Percentiles rank a stretch among this genome's conserved stretches.
phyloP scores from a whole-genome alignment of 2,329 filamentous ascomycete species.

The Lasiodiplodia gonubiensis region DNA sequence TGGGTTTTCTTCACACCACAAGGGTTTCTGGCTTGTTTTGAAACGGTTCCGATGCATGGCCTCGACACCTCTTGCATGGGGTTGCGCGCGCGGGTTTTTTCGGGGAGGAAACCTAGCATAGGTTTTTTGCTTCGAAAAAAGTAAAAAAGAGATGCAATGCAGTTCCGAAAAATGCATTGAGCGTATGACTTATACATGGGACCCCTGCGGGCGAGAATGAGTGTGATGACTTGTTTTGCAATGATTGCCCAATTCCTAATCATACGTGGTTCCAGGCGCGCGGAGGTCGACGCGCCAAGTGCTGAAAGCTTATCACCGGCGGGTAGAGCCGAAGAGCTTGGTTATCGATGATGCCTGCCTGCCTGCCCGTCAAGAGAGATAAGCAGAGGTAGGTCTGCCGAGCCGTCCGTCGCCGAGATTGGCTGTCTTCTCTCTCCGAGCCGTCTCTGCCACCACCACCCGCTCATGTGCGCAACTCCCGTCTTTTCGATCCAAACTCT shows the following conservation, averaged over 20 bases:
- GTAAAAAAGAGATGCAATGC: slow-evolving; percentile 26
- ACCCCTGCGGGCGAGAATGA: not conserved
- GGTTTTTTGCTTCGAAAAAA: not conserved
- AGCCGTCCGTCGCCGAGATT: too few relatives aligned
- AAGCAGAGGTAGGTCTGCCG: too few relatives aligned
- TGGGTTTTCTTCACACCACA: slow-evolving; percentile 27
- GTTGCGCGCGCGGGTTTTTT: slow-evolving; percentile 1
- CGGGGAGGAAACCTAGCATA: slow-evolving; percentile 3
- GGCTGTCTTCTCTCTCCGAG: too few relatives aligned
- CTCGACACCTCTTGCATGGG: slow-evolving; percentile 3
- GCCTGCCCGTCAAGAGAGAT: too few relatives aligned
- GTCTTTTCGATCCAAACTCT: too few relatives aligned
- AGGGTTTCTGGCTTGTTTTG: slow-evolving; percentile 29
- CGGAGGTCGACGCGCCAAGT: too few relatives aligned
- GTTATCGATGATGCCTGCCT: too few relatives aligned
- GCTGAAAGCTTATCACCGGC: too few relatives aligned
- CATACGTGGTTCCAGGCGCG: not conserved
- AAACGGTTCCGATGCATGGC: slow-evolving; percentile 25
- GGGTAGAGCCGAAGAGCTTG: too few relatives aligned
- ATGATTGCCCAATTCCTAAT: not conserved
- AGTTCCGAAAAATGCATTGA: slow-evolving; percentile 20
- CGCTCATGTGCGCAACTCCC: too few relatives aligned
- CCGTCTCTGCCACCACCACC: too few relatives aligned
- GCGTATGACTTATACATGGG: not conserved
- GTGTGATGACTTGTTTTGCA: not conserved